Base-by-base conservation (phyloP, 306 rosid species). In the Pterocarpus santalinus region DNA sequence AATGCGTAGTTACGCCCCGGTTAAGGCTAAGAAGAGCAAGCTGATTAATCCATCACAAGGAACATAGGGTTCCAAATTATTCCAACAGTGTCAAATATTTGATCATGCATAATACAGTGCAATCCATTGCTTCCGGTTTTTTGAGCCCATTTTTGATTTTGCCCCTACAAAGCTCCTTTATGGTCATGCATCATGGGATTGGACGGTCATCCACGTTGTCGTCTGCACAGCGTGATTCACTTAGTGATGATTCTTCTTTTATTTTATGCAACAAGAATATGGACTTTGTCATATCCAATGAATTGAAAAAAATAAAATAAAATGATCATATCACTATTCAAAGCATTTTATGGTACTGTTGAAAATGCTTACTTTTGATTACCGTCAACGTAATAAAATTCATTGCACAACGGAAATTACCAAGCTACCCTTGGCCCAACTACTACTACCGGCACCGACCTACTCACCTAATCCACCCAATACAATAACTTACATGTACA, bases 351-450 rank as follows among this genome's bases (percentile, higher is more conserved):
- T 12, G 34, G 38, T 2, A 47, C 8, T 58, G 5, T 22, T 28
- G 35, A 17, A 72, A 65, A 72, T 64, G 76, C 76, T 55, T 47
- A 30, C 22, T 65, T 76, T 49, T 49, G 32, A 68, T 38, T 15
- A 58, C 44, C 10, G 73, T 74, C 72, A 22, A 72, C 78, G 22
- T 52, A 57, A 46, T 76, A 55, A 66, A 60, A 69, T 15, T 64
- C 36, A 38, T 76, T 16, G 62, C 57, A 39, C 11, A 76, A 57
- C 32, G 67, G 4, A 80, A 76, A 34, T 10, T 61, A 62, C 63
- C 43, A 80, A 80, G 60, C 80, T 79, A 82, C 55, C 44, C 67
- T 79, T 38, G 57, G 77, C 67, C 62, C 85, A 68, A 78, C 83
- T 61, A 72, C 73, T 62, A 80, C 72, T 52, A 73, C 69, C 34